Base-by-base conservation (phyloP, 192 early-diverging fungal species). In the Martensiomyces pterosporus region DNA sequence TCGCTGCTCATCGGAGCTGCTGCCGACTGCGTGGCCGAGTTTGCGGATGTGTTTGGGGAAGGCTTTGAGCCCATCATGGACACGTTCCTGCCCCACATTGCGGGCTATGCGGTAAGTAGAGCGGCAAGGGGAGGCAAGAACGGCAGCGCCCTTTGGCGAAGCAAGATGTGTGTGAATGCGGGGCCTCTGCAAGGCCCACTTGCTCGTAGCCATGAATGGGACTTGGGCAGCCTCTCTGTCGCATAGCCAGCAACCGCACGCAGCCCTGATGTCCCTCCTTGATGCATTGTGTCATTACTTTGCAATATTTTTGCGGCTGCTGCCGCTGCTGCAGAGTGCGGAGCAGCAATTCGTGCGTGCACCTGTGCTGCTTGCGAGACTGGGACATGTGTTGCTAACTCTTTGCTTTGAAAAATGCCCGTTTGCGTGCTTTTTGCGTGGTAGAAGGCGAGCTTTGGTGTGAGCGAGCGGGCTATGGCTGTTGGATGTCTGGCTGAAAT, bases 401-500 rank as follows among this genome's bases (percentile, higher is more conserved):
- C 9, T 42, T 42, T 5, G 21, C 6, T 5, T 8, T 14, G 32
- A 16, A n/a, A 18, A 35, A 12, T 25, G 40, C 14, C 14, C 27
- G 21, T 15, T 46, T 16, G 12, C 29, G 16, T 52, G 42, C 10
- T 46, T 33, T 49, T 18, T 56, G 14, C 55, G n/a, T 52, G 67
- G 53, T 89, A 88, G 76, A 79, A 55, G 60, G 65, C 80, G 27
- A 52, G 78, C 15, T 79, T 81, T 49, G 78, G 82, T 3, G 65
- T 76, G 18, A 77, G 82, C 40, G 92, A 95, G 60, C 86, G 92
- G 27, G 89, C 86, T 32, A 92, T 93, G 90, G 88, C 90, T 7
- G 81, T 91, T 34, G 92, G 92, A 9, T 90, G 85, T 43, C 61
- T 95, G 40, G 87, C 88, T 18, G 92, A 95, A 75, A 80, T 83